Percentiles rank a stretch among this genome's conserved stretches.
These are phyloP conservation scores for Candida parachauliodes DNA, from an alignment of 805 yeast genomes.

Conservation along the genomic window DNA sequence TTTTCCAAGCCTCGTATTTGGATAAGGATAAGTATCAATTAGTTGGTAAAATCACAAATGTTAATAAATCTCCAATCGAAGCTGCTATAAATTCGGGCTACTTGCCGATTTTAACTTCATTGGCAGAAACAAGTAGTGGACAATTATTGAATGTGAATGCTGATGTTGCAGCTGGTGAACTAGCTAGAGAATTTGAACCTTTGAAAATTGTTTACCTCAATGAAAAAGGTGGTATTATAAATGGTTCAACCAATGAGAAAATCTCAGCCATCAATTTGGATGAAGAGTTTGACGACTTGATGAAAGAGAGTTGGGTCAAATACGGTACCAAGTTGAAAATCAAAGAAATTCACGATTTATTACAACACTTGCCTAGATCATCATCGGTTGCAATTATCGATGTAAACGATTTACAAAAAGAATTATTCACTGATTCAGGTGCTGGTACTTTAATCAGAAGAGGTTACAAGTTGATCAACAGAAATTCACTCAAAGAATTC, in stretches of 20 bases:
- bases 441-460: conserved; percentile 98
- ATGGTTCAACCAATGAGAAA: conserved; percentile 89
- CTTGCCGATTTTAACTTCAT: conserved; percentile 89
- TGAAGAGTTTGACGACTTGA: conserved; percentile 87
- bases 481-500: conserved; percentile 68
- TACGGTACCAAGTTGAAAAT: conserved; percentile 97
- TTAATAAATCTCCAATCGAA: conserved; percentile 81
- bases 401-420: conserved; percentile 93
- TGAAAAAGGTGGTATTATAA: conserved; percentile 96
- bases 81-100: conserved; percentile 96
- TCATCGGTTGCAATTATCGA: conserved; percentile 97
- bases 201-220: conserved; percentile 92
- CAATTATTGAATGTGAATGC: conserved; percentile 97
- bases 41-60: conserved; percentile 86
- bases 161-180: conserved; percentile 97
- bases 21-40: conserved; percentile 87
- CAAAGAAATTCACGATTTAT: conserved; percentile 90
- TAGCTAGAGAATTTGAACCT: conserved; percentile 95
- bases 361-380: conserved; percentile 92
- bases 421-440: conserved; percentile 96
- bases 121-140: conserved; percentile 96
- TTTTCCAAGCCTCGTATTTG: conserved; percentile 86
- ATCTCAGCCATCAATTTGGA: conserved; percentile 88
- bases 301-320: conserved; percentile 97
- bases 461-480: conserved; percentile 82